Evolutionary conservation across 768 basidiomycete genomes (phyloP), one percentile per base, ranked within the genome.

Genomic region (Pluteus cervinus): DNA sequence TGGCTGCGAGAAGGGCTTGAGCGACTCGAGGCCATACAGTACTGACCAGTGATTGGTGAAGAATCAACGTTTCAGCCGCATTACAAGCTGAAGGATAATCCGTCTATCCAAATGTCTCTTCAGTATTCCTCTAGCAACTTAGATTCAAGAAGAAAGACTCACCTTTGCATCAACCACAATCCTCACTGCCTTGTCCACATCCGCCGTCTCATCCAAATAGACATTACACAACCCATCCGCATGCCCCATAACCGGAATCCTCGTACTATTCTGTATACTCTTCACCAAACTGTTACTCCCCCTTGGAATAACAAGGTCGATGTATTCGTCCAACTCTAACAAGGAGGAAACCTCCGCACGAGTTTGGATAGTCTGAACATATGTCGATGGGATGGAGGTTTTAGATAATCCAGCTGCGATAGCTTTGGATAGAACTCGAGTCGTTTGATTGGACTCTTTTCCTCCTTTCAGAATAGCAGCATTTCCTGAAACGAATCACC

Each of bases 191-290:
- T 92, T 98, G 40, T 79, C 73, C 25, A 65, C 49, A 47, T 86
- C 76, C 0, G 93, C 93, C 20, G 71, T 66, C 48, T 86, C 81
- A 57, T 99, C 94, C 4, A 99, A 62, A 57, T 82, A 98, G 4
- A 96, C 78, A 14, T 80, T 76, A 57, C 96, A 99, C 7, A 98
- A 64, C 2, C 96, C 96, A 58, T 99, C 96, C 5, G 96, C 93
- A 53, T 99, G 96, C 1, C 96, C 96, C 92, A 99, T 97, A 29
- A 99, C 96, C 2, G 96, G 85, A 43, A 99, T 98, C 41, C 85
- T 72, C 0, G 94, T 96, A 46, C 68, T 77, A 40, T 86, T 84
- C 56, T 98, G 90, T 41, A 99, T 96, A 56, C 68, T 85, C 49
- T 66, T 71, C 18, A 98, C 96, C 9, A 99, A 78, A 44, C 73